phyloP scores from a whole-genome alignment of 2,329 filamentous ascomycete genomes.

The Fusarium sulawesiense region DNA sequence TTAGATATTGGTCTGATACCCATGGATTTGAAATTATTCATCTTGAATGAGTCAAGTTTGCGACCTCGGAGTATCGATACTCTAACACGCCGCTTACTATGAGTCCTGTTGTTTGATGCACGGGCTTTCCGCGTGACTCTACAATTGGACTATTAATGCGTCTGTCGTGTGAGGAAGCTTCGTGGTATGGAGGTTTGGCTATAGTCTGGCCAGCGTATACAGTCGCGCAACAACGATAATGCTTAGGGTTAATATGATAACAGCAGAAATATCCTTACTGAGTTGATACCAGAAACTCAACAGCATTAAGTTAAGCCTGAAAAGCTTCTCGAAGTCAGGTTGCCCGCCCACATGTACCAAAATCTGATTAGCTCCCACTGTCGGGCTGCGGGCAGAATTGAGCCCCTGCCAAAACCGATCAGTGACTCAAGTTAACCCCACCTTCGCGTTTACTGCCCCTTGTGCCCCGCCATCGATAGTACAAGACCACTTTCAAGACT shows the following conservation, averaged over 20 bases:
- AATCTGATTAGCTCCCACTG: background rate
- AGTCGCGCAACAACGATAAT: background rate
- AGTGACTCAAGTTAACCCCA: constrained; percentile 52
- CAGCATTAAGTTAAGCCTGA: background rate
- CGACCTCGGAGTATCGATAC: background rate
- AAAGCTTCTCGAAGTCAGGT: background rate
- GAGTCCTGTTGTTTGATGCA: background rate
- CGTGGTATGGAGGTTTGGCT: background rate
- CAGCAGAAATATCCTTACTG: background rate
- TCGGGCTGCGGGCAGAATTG: background rate
- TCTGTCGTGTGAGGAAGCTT: background rate
- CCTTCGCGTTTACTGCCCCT: constrained; percentile 49
- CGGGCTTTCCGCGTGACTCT: background rate
- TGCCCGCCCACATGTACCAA: background rate
- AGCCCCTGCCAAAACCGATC: constrained; percentile 21
- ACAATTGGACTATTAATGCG: background rate
- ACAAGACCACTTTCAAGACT: constrained; percentile 37
- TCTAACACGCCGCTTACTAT: background rate
- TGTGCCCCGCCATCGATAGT: constrained; percentile 46
- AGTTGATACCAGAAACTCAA: background rate
- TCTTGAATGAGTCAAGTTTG: constrained; percentile 12
- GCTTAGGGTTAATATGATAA: background rate
- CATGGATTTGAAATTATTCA: constrained; percentile 14
- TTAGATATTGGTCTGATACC: constrained; percentile 44
- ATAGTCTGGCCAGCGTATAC: too few relatives aligned